Base-by-base conservation (phyloP, 176 grass and related monocot genomes). In the Areca catechu region DNA sequence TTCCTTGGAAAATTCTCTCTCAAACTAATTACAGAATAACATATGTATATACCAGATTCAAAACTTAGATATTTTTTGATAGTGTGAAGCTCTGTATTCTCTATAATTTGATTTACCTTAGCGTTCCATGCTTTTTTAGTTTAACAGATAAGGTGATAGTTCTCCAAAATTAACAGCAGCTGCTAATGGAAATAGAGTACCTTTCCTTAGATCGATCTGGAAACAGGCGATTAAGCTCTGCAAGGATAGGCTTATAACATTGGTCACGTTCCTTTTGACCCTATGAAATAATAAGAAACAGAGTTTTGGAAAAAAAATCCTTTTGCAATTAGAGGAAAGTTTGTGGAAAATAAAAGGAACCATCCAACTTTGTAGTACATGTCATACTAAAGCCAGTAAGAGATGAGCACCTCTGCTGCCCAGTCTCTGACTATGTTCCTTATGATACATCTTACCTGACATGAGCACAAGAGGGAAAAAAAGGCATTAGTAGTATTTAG, bases 341-440 rank as follows among this genome's bases (percentile, higher is more conserved):
- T 60, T 12, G 16, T n/a, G 15, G 37, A 5, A 14, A 49, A 16
- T 19, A n/a, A 52, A 37, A 51, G 23, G 19, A 50, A 37, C 24
- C 1, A 74, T 54, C 19, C 34, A 43, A 43, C 9, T 43, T 43
- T 43, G 34, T 2, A 43, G 34, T 43, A 43, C 9, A 14, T 43
- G 34, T 43, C 34, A 43, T 43, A 43, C 34, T 43, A 43, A 43
- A 43, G 9, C 9, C 34, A 37, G 9, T 43, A 43, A 43, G 2
- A 17, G 61, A 69, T 21, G 71, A 76, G 72, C 76, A 98, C 93
- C 93, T 98, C 93, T 16, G 82, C 50, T 62, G 84, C 84, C 93
- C 93, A 98, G 67, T 98, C 93, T 70, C 93, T 92, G 28, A 98
- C 81, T 0, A 98, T 89, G 75, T 98, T 98, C 77, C 93, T 82